Evolutionary conservation across 2,329 filamentous ascomycete species (phyloP), one percentile per base, ranked within the genome.

Genomic region (Aureobasidium mangrovei): DNA sequence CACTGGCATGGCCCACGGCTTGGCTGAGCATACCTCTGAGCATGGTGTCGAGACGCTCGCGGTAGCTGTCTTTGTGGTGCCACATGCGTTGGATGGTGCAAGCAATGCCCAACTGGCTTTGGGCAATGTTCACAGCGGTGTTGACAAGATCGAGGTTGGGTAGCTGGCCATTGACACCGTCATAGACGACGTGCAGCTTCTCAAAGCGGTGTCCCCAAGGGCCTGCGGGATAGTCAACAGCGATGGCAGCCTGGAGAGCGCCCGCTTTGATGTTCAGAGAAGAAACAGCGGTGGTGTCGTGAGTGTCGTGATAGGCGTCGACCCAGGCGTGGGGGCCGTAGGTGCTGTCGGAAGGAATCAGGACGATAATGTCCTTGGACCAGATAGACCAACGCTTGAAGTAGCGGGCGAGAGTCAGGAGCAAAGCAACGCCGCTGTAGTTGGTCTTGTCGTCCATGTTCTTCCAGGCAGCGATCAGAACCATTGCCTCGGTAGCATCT

Each of bases 321-420:
- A 96, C 88, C 93, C 93, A 98, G 27, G 93, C 93, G 67, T 97
- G 91, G 0, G 90, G 88, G 0, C 91, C 93, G 8, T 88, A 86
- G 56, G 84, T 86, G 68, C 89, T 95, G 70, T 98, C 93, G 0
- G 88, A 85, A 0, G 93, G 84, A 44, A 98, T 79, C 4, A 98
- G 72, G 62, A 98, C 83, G 56, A 98, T 91, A 61, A 98, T 95
- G 68, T 98, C 93, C 71, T 98, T 98, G 56, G 91, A 96, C 93
- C 93, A 98, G 29, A 98, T 78, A 52, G 90, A 96, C 93, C 93
- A 98, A 62, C 87, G 82, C 71, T 94, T 95, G 74, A 98, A 97
- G 71, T 98, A 98, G 60, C 93, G 82, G 29, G 89, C 88, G 61
- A 98, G 72, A 0, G 91, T 91, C 63, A 98, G 73, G 2, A 90